Evolutionary conservation across 179 eudicot species (phyloP).

Genomic region (Vitellaria paradoxa): DNA sequence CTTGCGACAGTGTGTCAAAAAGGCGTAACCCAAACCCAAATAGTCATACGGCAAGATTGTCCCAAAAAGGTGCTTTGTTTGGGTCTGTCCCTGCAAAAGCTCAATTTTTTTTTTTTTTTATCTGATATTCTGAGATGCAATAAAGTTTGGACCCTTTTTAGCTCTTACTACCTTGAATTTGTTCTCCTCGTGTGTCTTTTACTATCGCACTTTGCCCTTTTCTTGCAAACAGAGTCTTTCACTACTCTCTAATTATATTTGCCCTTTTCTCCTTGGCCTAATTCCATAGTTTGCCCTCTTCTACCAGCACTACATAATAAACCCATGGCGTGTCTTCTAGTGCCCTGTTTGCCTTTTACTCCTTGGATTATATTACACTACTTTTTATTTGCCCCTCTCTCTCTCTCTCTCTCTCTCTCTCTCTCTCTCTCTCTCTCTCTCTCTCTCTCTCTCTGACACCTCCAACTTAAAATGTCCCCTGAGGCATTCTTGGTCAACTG

Average conservation of each 20-base stretch:
- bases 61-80: slow-evolving; percentile 1
- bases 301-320: not conserved
- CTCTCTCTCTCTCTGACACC: not conserved
- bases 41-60: not conserved
- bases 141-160: not conserved
- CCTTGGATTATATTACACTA: not conserved
- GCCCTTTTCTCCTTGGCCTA: slow-evolving; percentile 16
- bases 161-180: slow-evolving; percentile 7
- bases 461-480: no score
- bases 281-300: not conserved
- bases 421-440: not conserved
- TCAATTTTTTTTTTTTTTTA: not conserved
- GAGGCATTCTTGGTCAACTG: no score
- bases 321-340: not conserved
- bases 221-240: no score
- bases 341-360: not conserved
- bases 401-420: not conserved
- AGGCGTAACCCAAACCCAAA: not conserved
- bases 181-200: slow-evolving; percentile 14
- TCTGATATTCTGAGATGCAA: slow-evolving; percentile 19
- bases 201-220: not conserved
- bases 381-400: not conserved
- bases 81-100: not conserved
- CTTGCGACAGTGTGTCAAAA: not conserved
- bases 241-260: not conserved